Evolutionary conservation across 2,329 filamentous ascomycete genomes (phyloP).

Genomic region (Pseudogymnoascus sp.): DNA sequence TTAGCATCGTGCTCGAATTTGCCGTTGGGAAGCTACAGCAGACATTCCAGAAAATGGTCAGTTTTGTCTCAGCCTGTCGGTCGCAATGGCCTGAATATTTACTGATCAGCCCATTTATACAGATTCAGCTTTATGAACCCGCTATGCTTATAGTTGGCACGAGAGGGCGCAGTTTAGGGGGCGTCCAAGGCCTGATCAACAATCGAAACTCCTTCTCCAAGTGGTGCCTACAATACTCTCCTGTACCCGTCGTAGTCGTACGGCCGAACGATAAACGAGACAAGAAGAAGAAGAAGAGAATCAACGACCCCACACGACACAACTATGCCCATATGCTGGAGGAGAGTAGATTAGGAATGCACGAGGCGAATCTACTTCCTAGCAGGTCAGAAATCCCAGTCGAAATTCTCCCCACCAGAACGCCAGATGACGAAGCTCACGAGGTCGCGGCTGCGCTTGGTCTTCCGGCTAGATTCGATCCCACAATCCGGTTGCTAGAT

Average conservation of each 20-base stretch:
- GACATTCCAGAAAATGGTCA: slow-evolving; percentile 66
- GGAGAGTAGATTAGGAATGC: slow-evolving; percentile 39
- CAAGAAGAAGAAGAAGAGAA: slow-evolving; percentile 64
- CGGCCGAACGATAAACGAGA: slow-evolving; percentile 61
- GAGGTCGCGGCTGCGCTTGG: slow-evolving; percentile 57
- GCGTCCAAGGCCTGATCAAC: slow-evolving; percentile 61
- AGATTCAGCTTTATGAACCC: slow-evolving; percentile 69
- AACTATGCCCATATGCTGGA: slow-evolving; percentile 60
- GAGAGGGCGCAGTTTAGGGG: slow-evolving; percentile 58
- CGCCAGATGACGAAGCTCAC: slow-evolving; percentile 55
- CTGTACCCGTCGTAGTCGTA: slow-evolving; percentile 68
- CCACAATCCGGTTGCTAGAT: slow-evolving; percentile 52
- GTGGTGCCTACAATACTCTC: slow-evolving; percentile 67
- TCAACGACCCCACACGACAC: slow-evolving; percentile 53
- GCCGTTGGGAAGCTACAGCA: slow-evolving; percentile 65
- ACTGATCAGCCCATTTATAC: slow-evolving; percentile 9
- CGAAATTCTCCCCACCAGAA: slow-evolving; percentile 18
- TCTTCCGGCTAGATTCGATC: slow-evolving; percentile 55
- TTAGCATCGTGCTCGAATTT: slow-evolving; percentile 65
- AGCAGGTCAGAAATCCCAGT: slow-evolving; percentile 18
- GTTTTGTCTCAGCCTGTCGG: slow-evolving; percentile 17
- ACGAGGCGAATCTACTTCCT: slow-evolving; percentile 25
- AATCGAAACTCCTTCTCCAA: slow-evolving; percentile 59
- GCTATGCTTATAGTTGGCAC: slow-evolving; percentile 67
- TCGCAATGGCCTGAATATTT: neutral